phyloP scores from a whole-genome alignment of 257 asterid genomes.

The Solanum bulbocastanum region DNA sequence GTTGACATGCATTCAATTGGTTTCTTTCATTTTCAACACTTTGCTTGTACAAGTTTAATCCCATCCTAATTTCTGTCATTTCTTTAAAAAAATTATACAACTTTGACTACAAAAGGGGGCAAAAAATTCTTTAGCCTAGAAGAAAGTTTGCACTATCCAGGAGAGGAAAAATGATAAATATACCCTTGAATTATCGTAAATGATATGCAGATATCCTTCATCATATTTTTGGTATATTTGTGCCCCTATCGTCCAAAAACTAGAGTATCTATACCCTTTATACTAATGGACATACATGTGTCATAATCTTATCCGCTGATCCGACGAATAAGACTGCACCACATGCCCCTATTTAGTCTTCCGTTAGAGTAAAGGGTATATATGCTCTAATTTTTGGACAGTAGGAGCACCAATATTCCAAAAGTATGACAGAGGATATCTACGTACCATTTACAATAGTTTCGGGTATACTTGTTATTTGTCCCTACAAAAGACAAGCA shows the following conservation, averaged over 20 bases:
- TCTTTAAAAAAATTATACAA: neutral
- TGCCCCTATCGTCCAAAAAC: rapidly evolving
- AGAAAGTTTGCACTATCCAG: neutral
- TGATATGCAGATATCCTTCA: rapidly evolving
- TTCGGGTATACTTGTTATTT: neutral
- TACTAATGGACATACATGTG: too few relatives aligned
- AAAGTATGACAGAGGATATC: rapidly evolving
- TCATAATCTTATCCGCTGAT: too few relatives aligned
- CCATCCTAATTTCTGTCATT: neutral
- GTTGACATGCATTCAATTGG: neutral
- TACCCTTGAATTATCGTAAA: too few relatives aligned
- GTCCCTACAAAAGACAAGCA: neutral
- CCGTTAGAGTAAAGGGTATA: too few relatives aligned
- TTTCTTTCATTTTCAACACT: neutral
- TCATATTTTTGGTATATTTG: too few relatives aligned
- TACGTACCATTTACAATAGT: too few relatives aligned
- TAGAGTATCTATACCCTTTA: too few relatives aligned
- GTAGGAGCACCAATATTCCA: rapidly evolving
- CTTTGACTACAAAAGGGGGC: neutral
- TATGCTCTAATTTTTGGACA: too few relatives aligned
- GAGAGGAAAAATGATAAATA: neutral
- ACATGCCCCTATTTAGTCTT: too few relatives aligned
- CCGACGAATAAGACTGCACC: too few relatives aligned
- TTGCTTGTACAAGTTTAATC: neutral
- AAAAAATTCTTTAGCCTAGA: neutral